Evolutionary conservation across 108 stramenopile species (phyloP).

Genomic region (Phaeodactylum tricornutum): DNA sequence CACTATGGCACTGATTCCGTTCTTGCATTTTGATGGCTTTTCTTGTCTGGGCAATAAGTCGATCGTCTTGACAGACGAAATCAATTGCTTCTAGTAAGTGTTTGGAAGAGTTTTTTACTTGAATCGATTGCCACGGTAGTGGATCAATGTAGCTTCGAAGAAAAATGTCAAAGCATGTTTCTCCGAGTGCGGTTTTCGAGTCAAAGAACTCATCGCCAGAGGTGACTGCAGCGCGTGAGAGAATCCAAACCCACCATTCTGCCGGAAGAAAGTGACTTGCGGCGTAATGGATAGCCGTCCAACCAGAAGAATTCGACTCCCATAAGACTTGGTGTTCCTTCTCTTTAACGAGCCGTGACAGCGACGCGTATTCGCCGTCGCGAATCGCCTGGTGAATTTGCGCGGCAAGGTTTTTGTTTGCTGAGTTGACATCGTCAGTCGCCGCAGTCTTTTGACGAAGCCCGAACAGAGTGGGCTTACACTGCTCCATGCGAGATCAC

Average conservation of each 20-base stretch:
- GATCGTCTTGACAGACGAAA: neutral
- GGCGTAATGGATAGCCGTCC: conserved; percentile 14
- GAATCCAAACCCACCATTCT: conserved; percentile 7
- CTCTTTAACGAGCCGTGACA: neutral
- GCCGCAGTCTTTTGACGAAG: too few species aligned
- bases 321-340: neutral
- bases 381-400: conserved; percentile 3
- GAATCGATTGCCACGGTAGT: conserved; percentile 14
- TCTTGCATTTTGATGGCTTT: too few species aligned
- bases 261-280: conserved; percentile 8
- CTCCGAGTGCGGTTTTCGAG: conserved; percentile 5
- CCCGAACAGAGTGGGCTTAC: too few species aligned
- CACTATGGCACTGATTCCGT: too few species aligned
- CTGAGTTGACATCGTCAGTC: too few species aligned
- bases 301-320: conserved; percentile 7
- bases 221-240: neutral
- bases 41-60: too few species aligned
- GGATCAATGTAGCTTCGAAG: conserved; percentile 8
- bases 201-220: neutral
- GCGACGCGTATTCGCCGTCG: conserved; percentile 1
- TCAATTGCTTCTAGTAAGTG: neutral
- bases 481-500: too few species aligned
- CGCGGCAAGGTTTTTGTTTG: too few species aligned
- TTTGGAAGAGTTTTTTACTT: neutral
- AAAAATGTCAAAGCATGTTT: conserved; percentile 14